A percentile compares a stretch with the other conserved stretches of the same genome.
phyloP scores from a whole-genome alignment of 169 alveolate species.

The Eimeria maxima region DNA sequence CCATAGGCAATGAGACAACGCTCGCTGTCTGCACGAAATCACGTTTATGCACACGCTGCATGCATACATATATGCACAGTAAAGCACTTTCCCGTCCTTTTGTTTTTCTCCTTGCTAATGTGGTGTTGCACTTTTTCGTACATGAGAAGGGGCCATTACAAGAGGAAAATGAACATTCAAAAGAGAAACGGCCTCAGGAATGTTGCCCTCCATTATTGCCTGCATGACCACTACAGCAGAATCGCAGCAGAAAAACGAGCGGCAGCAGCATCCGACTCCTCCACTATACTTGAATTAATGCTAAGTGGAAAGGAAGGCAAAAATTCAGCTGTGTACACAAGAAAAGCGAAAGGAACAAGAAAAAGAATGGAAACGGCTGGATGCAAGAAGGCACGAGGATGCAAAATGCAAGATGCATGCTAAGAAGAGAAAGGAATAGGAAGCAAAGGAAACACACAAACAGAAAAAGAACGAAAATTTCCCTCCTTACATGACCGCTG shows the following conservation, averaged over 20 bases:
- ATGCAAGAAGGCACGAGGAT: not conserved
- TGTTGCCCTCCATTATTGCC: conserved; percentile 10
- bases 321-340: not conserved
- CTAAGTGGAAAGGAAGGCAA: not conserved
- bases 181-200: not conserved
- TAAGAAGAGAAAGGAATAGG: no score
- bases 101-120: not conserved
- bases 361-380: not conserved
- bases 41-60: no score
- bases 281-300: not conserved
- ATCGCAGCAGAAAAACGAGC: not conserved
- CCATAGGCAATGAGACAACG: no score
- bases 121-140: not conserved
- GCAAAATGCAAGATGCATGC: not conserved
- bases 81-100: no score
- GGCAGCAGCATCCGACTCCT: no score
- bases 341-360: not conserved
- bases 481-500: not conserved
- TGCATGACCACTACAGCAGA: not conserved
- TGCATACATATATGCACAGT: not conserved
- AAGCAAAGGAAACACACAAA: no score
- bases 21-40: no score
- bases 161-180: not conserved
- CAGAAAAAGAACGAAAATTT: not conserved
- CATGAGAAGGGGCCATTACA: not conserved